phyloP scores from a whole-genome alignment of 805 yeast genomes.

The Schizosaccharomyces japonicus region DNA sequence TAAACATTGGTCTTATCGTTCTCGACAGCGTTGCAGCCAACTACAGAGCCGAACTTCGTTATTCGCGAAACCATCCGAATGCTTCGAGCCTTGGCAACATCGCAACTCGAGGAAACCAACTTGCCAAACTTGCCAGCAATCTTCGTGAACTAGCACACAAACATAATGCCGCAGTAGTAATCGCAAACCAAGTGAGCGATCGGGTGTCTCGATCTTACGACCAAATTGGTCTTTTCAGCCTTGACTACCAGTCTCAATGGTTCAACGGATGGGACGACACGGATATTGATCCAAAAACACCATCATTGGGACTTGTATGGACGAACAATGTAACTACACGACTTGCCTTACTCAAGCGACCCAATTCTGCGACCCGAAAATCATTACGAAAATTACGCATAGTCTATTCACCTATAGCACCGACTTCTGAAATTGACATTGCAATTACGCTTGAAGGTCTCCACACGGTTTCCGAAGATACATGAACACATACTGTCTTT shows the following conservation, averaged over 20 bases:
- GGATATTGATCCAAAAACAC: slow-evolving; percentile 7
- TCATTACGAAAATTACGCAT: not conserved
- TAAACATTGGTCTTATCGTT: slow-evolving; percentile 30
- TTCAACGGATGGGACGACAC: slow-evolving; percentile 44
- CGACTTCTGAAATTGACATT: too few relatives aligned
- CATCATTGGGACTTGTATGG: slow-evolving; percentile 1
- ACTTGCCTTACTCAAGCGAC: not conserved
- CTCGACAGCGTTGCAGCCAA: slow-evolving; percentile 64
- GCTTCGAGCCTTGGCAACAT: slow-evolving; percentile 21
- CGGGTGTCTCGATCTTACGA: slow-evolving; percentile 9
- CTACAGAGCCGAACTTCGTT: slow-evolving; percentile 29
- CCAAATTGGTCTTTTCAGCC: slow-evolving; percentile 16
- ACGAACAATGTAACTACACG: not conserved
- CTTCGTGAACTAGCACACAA: slow-evolving; percentile 27
- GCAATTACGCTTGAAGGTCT: too few relatives aligned
- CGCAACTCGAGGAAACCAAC: slow-evolving; percentile 15
- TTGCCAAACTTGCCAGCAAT: slow-evolving; percentile 20
- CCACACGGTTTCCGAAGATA: too few relatives aligned
- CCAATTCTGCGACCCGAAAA: not conserved
- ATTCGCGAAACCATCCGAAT: not conserved
- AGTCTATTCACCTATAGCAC: slow-evolving; percentile 1
- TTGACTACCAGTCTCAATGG: slow-evolving; percentile 49
- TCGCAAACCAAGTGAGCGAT: slow-evolving; percentile 64
- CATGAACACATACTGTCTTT: too few relatives aligned
- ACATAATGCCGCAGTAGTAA: slow-evolving; percentile 34